Evolutionary conservation across 441 rosid genomes (phyloP), one percentile per base, ranked within the genome.

Genomic region (Populus hybrid): DNA sequence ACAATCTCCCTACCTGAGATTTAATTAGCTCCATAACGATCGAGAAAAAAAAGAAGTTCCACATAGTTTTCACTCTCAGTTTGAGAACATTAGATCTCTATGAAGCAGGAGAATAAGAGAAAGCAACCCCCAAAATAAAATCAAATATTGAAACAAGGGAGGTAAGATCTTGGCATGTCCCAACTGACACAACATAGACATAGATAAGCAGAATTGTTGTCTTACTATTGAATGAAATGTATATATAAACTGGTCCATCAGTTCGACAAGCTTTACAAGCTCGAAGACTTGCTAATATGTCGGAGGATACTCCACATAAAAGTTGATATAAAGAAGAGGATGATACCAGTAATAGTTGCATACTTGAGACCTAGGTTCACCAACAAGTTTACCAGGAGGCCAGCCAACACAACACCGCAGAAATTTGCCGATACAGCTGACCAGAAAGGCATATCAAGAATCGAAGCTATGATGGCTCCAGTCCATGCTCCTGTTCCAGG

Each of bases 401-500:
- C 99, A n/a, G 98, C 99, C 42, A 91, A 73, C 69, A 92, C 89
- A 14, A 94, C 97, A 1, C 97, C 97, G 11, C 82, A 84, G 84
- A 94, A 93, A 84, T 93, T 92, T 56, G 99, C 93, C 5, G 97
- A 84, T 23, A 93, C 78, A 68, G 92, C 95, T 23, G 88, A 40
- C 98, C 96, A 95, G 76, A 93, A 95, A n/a, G 98, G 94, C 96
- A 95, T 93, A 83, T 91, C 94, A 69, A 95, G 98, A 78, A 93
- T 80, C 3, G 99, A 89, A 77, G 98, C 97, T 72, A 95, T 86
- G 74, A 89, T 86, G 74, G 98, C 99, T 64, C 99, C 98, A 1
- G 98, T 94, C 99, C 99, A 93, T 26, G 95, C 95, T 77, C 99
- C 99, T 0, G 99, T 93, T 76, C 98, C 97, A 78, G 98, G 97